These are phyloP conservation scores for Fraxinus xanthoxyloides DNA, from an alignment of 305 asterid species.

Conservation along the genomic window DNA sequence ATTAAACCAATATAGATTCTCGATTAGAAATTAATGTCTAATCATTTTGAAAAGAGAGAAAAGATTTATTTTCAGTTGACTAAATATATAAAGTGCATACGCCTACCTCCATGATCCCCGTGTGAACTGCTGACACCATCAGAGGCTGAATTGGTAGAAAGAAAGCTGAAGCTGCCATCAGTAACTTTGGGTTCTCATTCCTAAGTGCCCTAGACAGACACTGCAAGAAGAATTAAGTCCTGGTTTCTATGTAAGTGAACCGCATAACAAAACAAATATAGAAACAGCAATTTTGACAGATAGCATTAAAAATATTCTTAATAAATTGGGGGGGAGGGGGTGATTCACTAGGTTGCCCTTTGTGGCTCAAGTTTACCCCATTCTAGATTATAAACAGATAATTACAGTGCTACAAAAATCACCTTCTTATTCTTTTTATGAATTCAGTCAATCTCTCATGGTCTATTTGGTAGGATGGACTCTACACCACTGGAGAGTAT, in stretches of 20 bases:
- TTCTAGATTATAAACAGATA: background rate
- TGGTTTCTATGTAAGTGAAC: conserved; percentile 4
- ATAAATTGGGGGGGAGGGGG: background rate
- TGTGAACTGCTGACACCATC: conserved; percentile 82
- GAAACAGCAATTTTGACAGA: background rate
- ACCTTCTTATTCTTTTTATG: background rate
- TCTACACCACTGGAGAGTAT: background rate
- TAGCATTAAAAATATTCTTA: background rate
- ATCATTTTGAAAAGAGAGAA: background rate
- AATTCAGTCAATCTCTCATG: background rate
- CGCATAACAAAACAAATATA: background rate
- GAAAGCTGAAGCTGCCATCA: conserved; percentile 79
- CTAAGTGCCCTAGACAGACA: conserved; percentile 79
- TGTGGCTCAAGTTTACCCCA: background rate
- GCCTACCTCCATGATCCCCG: conserved; percentile 87
- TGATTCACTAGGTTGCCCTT: background rate
- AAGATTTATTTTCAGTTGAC: background rate
- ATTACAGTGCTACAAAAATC: background rate
- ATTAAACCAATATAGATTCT: background rate
- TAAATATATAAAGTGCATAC: conserved; percentile 4
- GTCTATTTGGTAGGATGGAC: background rate
- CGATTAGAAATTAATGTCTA: background rate
- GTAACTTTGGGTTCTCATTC: conserved; percentile 66
- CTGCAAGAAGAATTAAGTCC: conserved; percentile 36
- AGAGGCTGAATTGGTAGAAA: conserved; percentile 74